Base-by-base conservation (phyloP, 2,329 filamentous ascomycete genomes). In the Akanthomyces muscarius region DNA sequence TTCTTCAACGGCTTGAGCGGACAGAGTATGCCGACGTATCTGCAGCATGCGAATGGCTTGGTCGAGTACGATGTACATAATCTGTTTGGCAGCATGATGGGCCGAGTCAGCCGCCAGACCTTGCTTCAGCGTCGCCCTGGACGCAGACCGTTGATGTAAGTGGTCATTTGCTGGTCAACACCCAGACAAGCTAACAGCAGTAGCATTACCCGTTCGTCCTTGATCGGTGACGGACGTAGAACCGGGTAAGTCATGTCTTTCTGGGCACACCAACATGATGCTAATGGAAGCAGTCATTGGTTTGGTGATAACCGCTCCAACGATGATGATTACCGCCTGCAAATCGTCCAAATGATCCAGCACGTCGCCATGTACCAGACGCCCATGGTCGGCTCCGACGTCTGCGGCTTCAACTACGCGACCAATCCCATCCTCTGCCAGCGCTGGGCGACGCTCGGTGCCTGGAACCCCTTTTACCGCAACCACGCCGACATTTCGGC, bases 1-100 rank as follows among this genome's bases (percentile, higher is more conserved):
- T 41, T 30, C 21, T 71, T 77, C 41, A 80, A 80, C 45, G 79
- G 79, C 2, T 72, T 83, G 44, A 81, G 78, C 1, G 85, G 85
- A 71, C 79, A 83, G 69, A 87, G 89, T 0, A 82, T 91, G 56
- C 81, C 85, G 66, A 89, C 88, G 0, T 83, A 90, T 70, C 75
- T 90, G 14, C 81, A 88, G 8, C 89, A 91, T 71, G 81, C 85
- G 44, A 86, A 89, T 63, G 88, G 88, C 1, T 76, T 86, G 44
- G 78, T 80, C 23, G 86, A 89, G 74, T 91, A 91, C 70, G 89
- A 92, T 69, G 88, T 85, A 0, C 89, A 92, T 74, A 91, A 91
- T 68, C 73, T 91, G 1, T 91, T 89, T 72, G 89, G 89, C 4
- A 41, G 48, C 47, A 86, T 90, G 85, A 91, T 91, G 89, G 87